Evolutionary conservation across 1,139 yeast species (phyloP), one percentile per base, ranked within the genome.

Genomic region (Hemisphaericaspora xylanilytica): DNA sequence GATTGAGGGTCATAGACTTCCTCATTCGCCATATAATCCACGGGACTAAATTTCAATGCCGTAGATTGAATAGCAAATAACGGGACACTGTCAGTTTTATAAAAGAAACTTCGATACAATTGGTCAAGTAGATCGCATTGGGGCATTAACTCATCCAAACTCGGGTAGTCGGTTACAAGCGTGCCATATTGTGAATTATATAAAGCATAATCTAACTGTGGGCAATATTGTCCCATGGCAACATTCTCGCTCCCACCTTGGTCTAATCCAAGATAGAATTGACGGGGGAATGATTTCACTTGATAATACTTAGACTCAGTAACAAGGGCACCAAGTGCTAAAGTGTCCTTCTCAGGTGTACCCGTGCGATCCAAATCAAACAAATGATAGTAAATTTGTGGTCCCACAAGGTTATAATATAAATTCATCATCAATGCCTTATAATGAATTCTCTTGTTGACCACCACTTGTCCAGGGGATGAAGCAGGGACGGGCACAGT

Each of bases 311-410:
- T 59, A 41, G 73, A 66, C 2, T 61, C 59, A 10, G 70, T 63
- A n/a, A 65, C 72, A 35, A 59, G 55, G 1, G 82, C 81, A 2
- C 81, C 84, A 1, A 81, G 73, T 17, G 67, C 63, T 49, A 78
- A 79, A 0, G 85, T 80, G 44, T 80, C 85, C 49, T 80, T 80
- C 47, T 80, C 85, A 37, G 85, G 85, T 55, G 78, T 84, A 26
- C 85, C 85, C 39, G 62, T 69, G 14, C 70, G 75, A 5, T 85
- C 85, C 50, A 77, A 77, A 0, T 81, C 73, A 35, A 80, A 63
- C 27, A 80, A 56, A 20, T 73, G 74, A 46, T 80, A 79, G 50
- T 68, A 80, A 42, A 69, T 63, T 3, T 61, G 59, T 3, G 84
- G 85, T 0, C 85, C 85, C 51, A 71, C 73, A 35, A 73, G 59